These are phyloP conservation scores for Lasiodiplodia gonubiensis DNA, from an alignment of 2,329 filamentous ascomycete species.

Conservation along the genomic window DNA sequence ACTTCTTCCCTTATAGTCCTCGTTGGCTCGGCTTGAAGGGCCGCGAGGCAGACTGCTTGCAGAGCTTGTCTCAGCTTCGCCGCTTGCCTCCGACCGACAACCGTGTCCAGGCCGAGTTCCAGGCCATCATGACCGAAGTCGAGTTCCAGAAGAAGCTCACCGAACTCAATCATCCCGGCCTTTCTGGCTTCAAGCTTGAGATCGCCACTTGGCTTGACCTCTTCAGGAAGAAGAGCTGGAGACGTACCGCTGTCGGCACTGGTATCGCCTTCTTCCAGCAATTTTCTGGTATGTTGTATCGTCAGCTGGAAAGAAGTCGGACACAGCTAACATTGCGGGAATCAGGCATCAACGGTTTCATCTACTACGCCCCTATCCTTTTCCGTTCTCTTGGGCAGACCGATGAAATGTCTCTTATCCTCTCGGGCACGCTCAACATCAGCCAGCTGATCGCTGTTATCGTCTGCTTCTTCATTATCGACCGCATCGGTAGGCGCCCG, in stretches of 20 bases:
- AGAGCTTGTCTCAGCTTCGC: conserved; percentile 38
- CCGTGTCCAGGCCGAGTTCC: conserved; percentile 32
- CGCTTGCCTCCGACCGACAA: conserved; percentile 31
- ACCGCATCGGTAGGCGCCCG: conserved; percentile 34
- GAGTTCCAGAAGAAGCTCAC: conserved; percentile 30
- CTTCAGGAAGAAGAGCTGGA: conserved; percentile 49
- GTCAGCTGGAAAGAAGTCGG: not conserved
- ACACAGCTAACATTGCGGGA: not conserved
- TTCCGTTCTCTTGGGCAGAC: conserved; percentile 49
- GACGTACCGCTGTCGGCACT: conserved; percentile 49
- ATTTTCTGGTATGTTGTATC: conserved; percentile 39
- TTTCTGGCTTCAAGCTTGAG: conserved; percentile 27
- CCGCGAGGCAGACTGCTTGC: conserved; percentile 39
- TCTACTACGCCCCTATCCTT: conserved; percentile 56
- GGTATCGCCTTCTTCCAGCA: conserved; percentile 54
- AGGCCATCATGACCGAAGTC: conserved; percentile 33
- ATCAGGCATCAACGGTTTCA: conserved; percentile 46
- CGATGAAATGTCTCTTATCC: conserved; percentile 38
- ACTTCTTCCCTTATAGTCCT: conserved; percentile 43
- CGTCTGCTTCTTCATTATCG: conserved; percentile 31
- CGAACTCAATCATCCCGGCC: conserved; percentile 17
- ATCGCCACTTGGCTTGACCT: conserved; percentile 49
- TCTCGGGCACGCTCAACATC: conserved; percentile 46
- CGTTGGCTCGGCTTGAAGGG: conserved; percentile 42
- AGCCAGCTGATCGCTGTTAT: conserved; percentile 38